Evolutionary conservation across 371 early-diverging fungal species (phyloP).

Genomic region (Mortierella sp.): DNA sequence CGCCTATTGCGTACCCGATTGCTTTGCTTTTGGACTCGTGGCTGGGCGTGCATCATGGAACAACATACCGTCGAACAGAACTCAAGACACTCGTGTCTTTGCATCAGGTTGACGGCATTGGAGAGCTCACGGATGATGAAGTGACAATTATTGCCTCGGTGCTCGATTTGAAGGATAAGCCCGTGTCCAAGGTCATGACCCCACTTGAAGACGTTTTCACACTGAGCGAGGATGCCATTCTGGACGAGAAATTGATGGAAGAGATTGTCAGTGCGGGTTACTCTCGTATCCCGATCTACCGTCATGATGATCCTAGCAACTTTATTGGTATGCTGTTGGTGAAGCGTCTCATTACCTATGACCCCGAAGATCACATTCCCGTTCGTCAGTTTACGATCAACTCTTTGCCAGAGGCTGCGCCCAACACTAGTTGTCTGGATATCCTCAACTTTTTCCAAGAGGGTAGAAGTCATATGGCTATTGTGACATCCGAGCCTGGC

Average conservation of each 20-base stretch:
- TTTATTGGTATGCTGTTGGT: slow-evolving; percentile 91
- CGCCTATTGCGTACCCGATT: slow-evolving; percentile 80
- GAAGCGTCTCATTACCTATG: slow-evolving; percentile 81
- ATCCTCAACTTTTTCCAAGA: slow-evolving; percentile 92
- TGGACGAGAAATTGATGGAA: slow-evolving; percentile 71
- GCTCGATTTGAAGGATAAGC: slow-evolving; percentile 84
- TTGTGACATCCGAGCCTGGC: slow-evolving; percentile 65
- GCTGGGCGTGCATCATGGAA: slow-evolving; percentile 81
- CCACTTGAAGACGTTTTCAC: slow-evolving; percentile 82
- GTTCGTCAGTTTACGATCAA: slow-evolving; percentile 71
- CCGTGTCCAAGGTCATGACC: slow-evolving; percentile 85
- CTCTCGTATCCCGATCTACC: slow-evolving; percentile 85
- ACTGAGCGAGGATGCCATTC: slow-evolving; percentile 66
- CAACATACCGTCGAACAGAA: slow-evolving; percentile 77
- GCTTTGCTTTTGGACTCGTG: slow-evolving; percentile 74
- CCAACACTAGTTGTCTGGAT: slow-evolving; percentile 79
- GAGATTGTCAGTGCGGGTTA: slow-evolving; percentile 84
- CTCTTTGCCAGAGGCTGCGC: slow-evolving; percentile 73
- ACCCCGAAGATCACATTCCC: slow-evolving; percentile 81
- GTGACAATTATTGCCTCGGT: slow-evolving; percentile 91
- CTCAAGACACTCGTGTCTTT: slow-evolving; percentile 88
- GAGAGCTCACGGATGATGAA: slow-evolving; percentile 85
- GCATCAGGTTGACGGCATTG: slow-evolving; percentile 79
- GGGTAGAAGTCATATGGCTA: slow-evolving; percentile 76
- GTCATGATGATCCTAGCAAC: slow-evolving; percentile 61